Conservation (phyloP, 2,329 filamentous ascomycete genomes). For the Aspergillus piperis region DNA sequence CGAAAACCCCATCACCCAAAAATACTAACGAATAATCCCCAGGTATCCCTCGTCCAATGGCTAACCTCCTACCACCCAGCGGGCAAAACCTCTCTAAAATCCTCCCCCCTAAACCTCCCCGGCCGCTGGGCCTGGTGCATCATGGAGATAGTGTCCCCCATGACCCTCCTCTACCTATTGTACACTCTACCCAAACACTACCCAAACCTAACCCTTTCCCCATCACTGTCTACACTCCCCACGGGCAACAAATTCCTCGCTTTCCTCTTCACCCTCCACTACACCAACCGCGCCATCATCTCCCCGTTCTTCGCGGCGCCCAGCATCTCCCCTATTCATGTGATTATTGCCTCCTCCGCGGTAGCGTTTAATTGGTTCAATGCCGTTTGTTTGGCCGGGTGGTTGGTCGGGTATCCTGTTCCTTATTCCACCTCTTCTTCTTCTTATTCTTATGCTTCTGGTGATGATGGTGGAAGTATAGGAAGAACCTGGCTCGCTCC, state of each 20-base stretch:
- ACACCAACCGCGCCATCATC: constrained; percentile 83
- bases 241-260: constrained; percentile 37
- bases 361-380: constrained; percentile 78
- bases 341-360: constrained; percentile 65
- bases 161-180: constrained; percentile 79
- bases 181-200: constrained; percentile 61
- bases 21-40: neutral
- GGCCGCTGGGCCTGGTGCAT: constrained; percentile 83
- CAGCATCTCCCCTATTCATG: constrained; percentile 87
- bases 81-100: constrained; percentile 78
- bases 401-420: constrained; percentile 77
- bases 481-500: constrained; percentile 23
- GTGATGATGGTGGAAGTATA: neutral
- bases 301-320: constrained; percentile 78
- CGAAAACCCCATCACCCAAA: neutral
- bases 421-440: no score
- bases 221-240: constrained; percentile 23
- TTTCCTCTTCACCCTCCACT: constrained; percentile 70
- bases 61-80: constrained; percentile 78
- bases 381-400: constrained; percentile 73
- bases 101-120: constrained; percentile 77
- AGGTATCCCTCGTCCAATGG: constrained; percentile 78
- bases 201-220: constrained; percentile 25
- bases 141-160: constrained; percentile 81
- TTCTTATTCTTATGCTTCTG: neutral